phyloP scores from a whole-genome alignment of 2,329 filamentous ascomycete genomes.

The Cordyceps javanica region DNA sequence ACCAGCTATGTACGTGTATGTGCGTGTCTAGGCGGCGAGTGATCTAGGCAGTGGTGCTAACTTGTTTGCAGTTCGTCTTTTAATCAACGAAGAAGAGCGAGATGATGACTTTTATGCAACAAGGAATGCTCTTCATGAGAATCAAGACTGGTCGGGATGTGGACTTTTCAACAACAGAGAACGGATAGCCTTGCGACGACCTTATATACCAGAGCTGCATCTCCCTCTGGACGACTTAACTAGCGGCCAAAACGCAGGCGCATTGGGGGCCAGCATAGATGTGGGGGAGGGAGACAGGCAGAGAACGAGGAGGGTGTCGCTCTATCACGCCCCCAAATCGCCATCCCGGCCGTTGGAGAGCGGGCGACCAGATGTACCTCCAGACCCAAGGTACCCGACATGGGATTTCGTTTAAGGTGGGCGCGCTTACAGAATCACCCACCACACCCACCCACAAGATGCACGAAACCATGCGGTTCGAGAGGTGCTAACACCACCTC shows the following conservation, averaged over 20 bases:
- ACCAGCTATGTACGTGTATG: neutral
- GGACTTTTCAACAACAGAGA: neutral
- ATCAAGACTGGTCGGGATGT: neutral
- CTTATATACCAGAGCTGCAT: slow-evolving; percentile 9
- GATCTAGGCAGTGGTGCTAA: neutral
- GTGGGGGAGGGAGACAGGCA: slow-evolving; percentile 6
- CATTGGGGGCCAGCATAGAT: slow-evolving; percentile 9
- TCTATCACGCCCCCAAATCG: neutral
- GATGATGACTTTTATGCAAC: neutral
- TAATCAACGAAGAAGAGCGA: neutral
- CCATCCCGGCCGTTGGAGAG: neutral
- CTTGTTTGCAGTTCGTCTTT: neutral
- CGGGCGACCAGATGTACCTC: slow-evolving; percentile 1
- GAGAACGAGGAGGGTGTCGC: neutral
- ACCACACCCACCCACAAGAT: neutral
- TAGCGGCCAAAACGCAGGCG: neutral
- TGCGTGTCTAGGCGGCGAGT: neutral
- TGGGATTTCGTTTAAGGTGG: slow-evolving; percentile 2
- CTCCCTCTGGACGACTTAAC: neutral
- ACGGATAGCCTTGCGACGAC: slow-evolving; percentile 1
- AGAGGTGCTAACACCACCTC: neutral
- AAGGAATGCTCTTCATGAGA: neutral
- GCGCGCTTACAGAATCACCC: neutral
- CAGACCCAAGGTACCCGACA: neutral
- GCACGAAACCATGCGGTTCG: neutral